These are phyloP conservation scores for Monosporascus sp. DNA, from an alignment of 2,329 filamentous ascomycete species.

Conservation along the genomic window DNA sequence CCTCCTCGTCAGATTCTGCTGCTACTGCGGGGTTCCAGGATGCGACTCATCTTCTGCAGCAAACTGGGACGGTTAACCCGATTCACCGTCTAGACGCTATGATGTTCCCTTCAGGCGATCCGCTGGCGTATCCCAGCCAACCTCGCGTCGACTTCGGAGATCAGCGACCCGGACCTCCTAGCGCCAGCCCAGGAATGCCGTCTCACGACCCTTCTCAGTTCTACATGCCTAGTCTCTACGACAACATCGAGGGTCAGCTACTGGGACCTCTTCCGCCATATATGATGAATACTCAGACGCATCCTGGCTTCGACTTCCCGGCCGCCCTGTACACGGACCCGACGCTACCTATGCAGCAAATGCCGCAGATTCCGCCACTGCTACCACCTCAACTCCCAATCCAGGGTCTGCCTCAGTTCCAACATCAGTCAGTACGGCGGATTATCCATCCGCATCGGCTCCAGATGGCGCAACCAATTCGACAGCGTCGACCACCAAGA, in stretches of 20 bases:
- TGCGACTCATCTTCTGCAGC: conserved; percentile 19
- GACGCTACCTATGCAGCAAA: conserved; percentile 36
- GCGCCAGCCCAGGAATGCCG: conserved; percentile 25
- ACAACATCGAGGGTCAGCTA: conserved; percentile 69
- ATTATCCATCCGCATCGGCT: conserved; percentile 16
- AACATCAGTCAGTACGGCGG: conserved; percentile 1
- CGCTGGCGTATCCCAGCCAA: conserved; percentile 75
- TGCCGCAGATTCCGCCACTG: conserved; percentile 26
- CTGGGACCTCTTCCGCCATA: conserved; percentile 68
- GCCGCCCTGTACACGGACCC: conserved; percentile 40
- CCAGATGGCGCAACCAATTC: conserved; percentile 16
- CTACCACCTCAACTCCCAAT: conserved; percentile 11
- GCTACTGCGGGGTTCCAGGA: conserved; percentile 22
- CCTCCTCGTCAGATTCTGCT: conserved; percentile 19
- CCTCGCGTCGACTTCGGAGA: conserved; percentile 58
- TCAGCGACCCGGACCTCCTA: conserved; percentile 24
- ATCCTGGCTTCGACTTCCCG: conserved; percentile 37
- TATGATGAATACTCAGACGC: conserved; percentile 51
- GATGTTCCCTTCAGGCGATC: conserved; percentile 76
- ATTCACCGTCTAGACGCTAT: conserved; percentile 69
- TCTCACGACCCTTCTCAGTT: conserved; percentile 37
- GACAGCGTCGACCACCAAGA: conserved; percentile 31
- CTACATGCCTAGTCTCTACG: conserved; percentile 49
- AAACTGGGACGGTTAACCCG: conserved; percentile 32
- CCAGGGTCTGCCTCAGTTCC: conserved; percentile 15